These are phyloP conservation scores for Triadica sebifera DNA, from an alignment of 345 rosid genomes.

Conservation along the genomic window DNA sequence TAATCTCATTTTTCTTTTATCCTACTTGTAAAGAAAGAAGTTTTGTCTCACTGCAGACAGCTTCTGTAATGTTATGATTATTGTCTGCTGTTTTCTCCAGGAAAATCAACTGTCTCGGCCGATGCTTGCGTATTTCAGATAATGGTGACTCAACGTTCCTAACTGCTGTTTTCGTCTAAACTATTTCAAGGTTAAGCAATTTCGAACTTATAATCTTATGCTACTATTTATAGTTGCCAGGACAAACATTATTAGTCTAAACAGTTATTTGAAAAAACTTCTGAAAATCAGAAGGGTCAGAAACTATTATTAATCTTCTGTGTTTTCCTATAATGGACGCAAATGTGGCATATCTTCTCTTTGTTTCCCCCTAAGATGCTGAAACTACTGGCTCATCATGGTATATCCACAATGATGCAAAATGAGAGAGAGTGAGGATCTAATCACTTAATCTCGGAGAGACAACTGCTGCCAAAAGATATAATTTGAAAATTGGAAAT, in stretches of 20 bases:
- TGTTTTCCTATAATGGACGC: not conserved
- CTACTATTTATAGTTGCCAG: not conserved
- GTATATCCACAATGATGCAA: no score
- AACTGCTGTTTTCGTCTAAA: not conserved
- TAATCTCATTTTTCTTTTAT: no score
- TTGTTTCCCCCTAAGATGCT: no score
- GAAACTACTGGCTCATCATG: no score
- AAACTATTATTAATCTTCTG: no score
- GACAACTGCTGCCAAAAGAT: no score
- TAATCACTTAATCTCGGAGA: no score
- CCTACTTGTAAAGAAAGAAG: not conserved
- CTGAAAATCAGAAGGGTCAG: not conserved
- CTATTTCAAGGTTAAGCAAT: not conserved
- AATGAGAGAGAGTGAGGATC: no score
- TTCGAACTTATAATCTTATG: not conserved
- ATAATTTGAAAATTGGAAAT: no score
- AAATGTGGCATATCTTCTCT: no score
- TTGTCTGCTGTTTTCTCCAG: not conserved
- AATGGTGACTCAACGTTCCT: not conserved
- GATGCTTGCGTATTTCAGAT: not conserved
- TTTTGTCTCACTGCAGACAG: not conserved
- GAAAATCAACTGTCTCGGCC: not conserved
- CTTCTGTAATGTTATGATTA: constrained; percentile 1
- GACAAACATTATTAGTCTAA: not conserved
- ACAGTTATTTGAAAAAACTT: not conserved